These are phyloP conservation scores for Eucommia ulmoides DNA, from an alignment of 257 asterid species.

Conservation along the genomic window DNA sequence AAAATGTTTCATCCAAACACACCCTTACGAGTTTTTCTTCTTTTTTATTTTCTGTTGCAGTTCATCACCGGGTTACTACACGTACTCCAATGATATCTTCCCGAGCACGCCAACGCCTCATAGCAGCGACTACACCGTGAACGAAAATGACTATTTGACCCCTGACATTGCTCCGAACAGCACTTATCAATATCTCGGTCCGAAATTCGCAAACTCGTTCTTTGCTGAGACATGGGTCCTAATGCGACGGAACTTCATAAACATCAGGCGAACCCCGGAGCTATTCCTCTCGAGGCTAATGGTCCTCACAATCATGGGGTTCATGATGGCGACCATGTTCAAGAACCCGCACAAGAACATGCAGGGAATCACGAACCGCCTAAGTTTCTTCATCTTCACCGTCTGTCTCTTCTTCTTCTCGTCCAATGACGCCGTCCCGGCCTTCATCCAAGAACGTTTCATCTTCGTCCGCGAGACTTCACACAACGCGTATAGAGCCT, in stretches of 20 bases:
- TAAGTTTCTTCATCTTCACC: slow-evolving; percentile 77
- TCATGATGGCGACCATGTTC: slow-evolving; percentile 92
- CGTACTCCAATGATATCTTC: slow-evolving; percentile 44
- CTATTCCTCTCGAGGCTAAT: slow-evolving; percentile 69
- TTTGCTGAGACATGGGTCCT: slow-evolving; percentile 58
- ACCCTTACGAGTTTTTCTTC: too few species aligned
- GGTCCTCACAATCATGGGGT: slow-evolving; percentile 67
- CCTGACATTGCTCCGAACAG: slow-evolving; percentile 18
- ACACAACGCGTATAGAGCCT: slow-evolving; percentile 78
- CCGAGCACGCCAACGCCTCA: slow-evolving; percentile 55
- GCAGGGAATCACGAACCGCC: slow-evolving; percentile 64
- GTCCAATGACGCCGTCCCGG: slow-evolving; percentile 88
- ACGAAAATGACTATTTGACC: slow-evolving; percentile 67
- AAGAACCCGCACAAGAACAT: slow-evolving; percentile 26
- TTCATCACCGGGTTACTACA: slow-evolving; percentile 38
- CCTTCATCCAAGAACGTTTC: slow-evolving; percentile 82
- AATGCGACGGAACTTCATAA: slow-evolving; percentile 67
- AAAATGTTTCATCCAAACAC: too few species aligned
- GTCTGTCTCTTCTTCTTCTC: slow-evolving; percentile 78
- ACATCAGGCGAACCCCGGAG: slow-evolving; percentile 76
- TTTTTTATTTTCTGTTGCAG: slow-evolving; percentile 19
- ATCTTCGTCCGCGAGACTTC: slow-evolving; percentile 70
- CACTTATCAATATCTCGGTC: slow-evolving; percentile 26
- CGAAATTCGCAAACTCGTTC: slow-evolving; percentile 63
- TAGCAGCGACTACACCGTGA: slow-evolving; percentile 67